These are phyloP conservation scores for Mycena filopes DNA, from an alignment of 768 basidiomycete species.

Conservation along the genomic window DNA sequence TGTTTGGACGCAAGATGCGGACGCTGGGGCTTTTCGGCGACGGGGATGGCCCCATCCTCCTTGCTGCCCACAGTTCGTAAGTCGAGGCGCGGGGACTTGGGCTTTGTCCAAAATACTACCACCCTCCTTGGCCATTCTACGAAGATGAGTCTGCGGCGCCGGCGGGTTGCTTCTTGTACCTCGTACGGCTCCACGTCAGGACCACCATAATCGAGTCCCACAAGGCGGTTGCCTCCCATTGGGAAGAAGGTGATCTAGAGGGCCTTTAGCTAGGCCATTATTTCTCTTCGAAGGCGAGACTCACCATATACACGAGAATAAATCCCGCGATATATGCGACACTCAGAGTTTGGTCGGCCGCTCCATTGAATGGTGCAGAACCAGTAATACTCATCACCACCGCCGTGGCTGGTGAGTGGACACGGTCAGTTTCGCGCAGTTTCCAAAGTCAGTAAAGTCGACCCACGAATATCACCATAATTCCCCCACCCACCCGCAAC, in stretches of 20 bases:
- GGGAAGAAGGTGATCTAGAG: constrained; percentile 73
- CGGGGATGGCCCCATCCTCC: background rate
- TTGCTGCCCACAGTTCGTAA: constrained; percentile 24
- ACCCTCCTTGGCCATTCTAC: constrained; percentile 12
- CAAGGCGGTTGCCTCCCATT: constrained; percentile 62
- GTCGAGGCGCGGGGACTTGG: background rate
- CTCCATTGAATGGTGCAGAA: constrained; percentile 67
- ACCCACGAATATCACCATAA: constrained; percentile 76
- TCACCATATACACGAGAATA: constrained; percentile 67
- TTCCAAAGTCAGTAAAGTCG: background rate
- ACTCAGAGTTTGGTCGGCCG: constrained; percentile 67
- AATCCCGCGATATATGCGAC: constrained; percentile 76
- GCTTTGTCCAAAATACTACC: background rate
- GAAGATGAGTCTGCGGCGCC: constrained; percentile 13
- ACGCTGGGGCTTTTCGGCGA: constrained; percentile 20
- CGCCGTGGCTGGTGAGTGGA: constrained; percentile 65
- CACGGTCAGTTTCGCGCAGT: background rate
- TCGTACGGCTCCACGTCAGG: constrained; percentile 71
- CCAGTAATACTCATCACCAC: constrained; percentile 73
- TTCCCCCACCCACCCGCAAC: constrained; percentile 79
- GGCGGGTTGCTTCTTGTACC: constrained; percentile 56
- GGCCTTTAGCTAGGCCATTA: background rate
- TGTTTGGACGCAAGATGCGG: constrained; percentile 4
- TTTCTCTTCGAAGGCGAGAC: constrained; percentile 27
- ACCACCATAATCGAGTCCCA: constrained; percentile 72